Evolutionary conservation across 2,329 filamentous ascomycete species (phyloP), one percentile per base, ranked within the genome.

Genomic region (Colletotrichum echinochloae): DNA sequence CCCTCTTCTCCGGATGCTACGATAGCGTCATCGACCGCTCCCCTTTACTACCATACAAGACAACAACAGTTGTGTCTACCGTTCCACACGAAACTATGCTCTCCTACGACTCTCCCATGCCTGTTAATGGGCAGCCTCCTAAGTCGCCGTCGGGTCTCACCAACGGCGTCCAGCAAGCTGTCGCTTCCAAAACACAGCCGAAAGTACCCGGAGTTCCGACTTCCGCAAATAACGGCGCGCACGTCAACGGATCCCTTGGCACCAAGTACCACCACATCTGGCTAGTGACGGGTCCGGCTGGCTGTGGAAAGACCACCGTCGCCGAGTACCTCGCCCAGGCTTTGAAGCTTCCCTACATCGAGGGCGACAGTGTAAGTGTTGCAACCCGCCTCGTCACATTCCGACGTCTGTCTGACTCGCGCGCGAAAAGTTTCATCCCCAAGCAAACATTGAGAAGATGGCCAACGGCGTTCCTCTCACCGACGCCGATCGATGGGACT

Each of bases 401-500:
- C 39, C 7, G 41, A 20, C 44, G 23, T n/a, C 14, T 39, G 59
- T 74, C 75, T 78, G 76, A 80, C 73, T 39, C 41, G 74, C 66
- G 60, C n/a, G 23, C 60, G 20, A 56, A 39, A 74, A 92, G 90
- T 97, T 91, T 79, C 93, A 94, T 74, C 90, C 93, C 0, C 83
- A 87, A 39, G 86, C 92, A 77, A 98, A 95, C 82, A 91, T 95
- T 75, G 91, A 95, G 65, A 99, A 98, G 83, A 99, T 99, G 96
- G 87, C 88, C 77, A 87, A 87, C 75, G 94, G 94, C 74, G 91
- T 90, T 66, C 94, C 96, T 2, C 87, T 99, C 44, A 97, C 93
- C 66, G 96, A 99, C 78, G 91, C 91, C 70, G 96, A 99, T 82
- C 92, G 96, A 73, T 98, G 96, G 96, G 95, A 98, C 84, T 99